Percentiles rank a stretch among this genome's conserved stretches.
phyloP scores from a whole-genome alignment of 306 rosid genomes.

The Ormosia emarginata region DNA sequence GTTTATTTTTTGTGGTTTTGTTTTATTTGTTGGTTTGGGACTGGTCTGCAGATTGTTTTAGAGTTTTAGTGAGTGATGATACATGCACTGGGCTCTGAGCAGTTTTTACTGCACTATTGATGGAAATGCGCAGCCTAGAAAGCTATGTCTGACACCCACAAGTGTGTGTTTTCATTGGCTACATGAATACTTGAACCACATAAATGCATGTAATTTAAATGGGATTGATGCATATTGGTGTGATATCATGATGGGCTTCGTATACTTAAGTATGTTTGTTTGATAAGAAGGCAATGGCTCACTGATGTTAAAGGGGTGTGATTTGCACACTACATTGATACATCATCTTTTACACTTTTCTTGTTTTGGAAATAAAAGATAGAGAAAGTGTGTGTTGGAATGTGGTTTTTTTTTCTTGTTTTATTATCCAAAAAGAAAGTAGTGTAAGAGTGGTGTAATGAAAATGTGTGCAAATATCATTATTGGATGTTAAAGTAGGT shows the following conservation, averaged over 20 bases:
- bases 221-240: no score
- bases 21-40: background rate
- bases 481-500: no score
- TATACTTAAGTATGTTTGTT: background rate
- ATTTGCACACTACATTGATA: no score
- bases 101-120: slow-evolving; percentile 27
- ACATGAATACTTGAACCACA: background rate
- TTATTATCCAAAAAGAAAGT: no score
- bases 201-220: background rate
- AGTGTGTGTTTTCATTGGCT: background rate
- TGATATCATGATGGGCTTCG: background rate
- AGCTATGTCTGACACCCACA: slow-evolving; percentile 20
- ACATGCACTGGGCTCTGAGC: slow-evolving; percentile 43
- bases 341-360: no score
- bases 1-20: no score
- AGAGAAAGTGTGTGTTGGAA: no score
- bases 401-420: no score
- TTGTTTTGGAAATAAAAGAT: no score
- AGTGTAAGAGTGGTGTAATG: no score
- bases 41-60: background rate
- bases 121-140: slow-evolving; percentile 35
- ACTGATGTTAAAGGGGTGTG: background rate
- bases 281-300: background rate
- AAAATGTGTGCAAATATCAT: no score
- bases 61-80: slow-evolving; percentile 21